phyloP scores from a whole-genome alignment of 345 rosid genomes.

The Eucalyptus urophylla region DNA sequence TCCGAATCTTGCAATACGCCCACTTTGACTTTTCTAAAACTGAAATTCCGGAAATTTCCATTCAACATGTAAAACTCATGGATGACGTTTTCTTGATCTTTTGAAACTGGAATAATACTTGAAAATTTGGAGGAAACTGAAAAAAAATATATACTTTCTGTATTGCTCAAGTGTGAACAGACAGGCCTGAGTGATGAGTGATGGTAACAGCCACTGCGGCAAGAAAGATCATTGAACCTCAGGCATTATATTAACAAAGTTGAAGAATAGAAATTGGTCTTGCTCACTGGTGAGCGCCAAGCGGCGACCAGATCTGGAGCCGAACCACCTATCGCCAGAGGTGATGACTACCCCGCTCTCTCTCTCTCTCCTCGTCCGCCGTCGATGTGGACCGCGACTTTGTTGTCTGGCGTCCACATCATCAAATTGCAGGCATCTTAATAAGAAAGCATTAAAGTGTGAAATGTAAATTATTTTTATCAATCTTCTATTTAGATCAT shows the following conservation, averaged over 20 bases:
- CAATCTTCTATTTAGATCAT: neutral
- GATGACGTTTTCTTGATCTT: neutral
- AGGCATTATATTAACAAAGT: neutral
- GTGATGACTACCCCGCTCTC: neutral
- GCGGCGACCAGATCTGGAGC: neutral
- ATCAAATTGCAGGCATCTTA: neutral
- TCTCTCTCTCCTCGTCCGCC: neutral
- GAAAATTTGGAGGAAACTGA: neutral
- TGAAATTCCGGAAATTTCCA: neutral
- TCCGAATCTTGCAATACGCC: neutral
- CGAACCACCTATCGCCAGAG: neutral
- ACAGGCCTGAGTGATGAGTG: neutral
- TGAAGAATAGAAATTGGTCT: neutral
- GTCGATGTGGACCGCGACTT: neutral
- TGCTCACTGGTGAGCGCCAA: neutral
- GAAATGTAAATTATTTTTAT: neutral
- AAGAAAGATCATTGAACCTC: neutral
- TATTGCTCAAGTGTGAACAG: neutral
- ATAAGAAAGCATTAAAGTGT: neutral
- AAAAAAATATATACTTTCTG: too few relatives aligned
- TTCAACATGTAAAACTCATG: neutral
- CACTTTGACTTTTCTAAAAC: neutral
- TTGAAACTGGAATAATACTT: neutral
- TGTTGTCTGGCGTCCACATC: neutral
- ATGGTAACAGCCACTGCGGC: neutral